These are phyloP conservation scores for Suillus bovinus DNA, from an alignment of 768 basidiomycete genomes.

Conservation along the genomic window DNA sequence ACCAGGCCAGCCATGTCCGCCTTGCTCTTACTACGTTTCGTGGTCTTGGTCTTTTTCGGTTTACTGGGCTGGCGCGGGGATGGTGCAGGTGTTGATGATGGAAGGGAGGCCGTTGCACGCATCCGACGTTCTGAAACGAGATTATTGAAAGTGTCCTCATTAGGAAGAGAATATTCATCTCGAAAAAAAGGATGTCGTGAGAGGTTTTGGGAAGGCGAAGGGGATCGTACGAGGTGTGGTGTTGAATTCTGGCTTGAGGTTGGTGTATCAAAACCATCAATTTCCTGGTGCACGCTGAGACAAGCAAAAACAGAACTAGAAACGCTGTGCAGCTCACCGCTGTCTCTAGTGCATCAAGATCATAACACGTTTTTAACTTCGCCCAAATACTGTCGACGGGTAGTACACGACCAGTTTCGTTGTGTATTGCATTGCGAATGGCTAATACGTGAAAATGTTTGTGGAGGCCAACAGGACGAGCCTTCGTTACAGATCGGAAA, in stretches of 20 bases:
- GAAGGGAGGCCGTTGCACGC: slow-evolving; percentile 57
- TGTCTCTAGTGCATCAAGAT: slow-evolving; percentile 72
- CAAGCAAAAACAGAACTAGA: slow-evolving; percentile 5
- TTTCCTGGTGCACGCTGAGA: slow-evolving; percentile 36
- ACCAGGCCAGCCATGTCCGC: slow-evolving; percentile 72
- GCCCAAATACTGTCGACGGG: slow-evolving; percentile 69
- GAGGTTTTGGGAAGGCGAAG: slow-evolving; percentile 70
- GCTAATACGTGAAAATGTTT: slow-evolving; percentile 80
- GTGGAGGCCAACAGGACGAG: slow-evolving; percentile 82
- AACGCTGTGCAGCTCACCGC: slow-evolving; percentile 47
- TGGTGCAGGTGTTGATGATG: slow-evolving; percentile 57
- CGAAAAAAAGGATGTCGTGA: slow-evolving; percentile 71
- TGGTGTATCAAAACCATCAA: slow-evolving; percentile 47
- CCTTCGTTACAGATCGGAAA: slow-evolving; percentile 79
- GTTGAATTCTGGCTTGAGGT: slow-evolving; percentile 40
- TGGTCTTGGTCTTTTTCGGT: slow-evolving; percentile 44
- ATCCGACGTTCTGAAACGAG: slow-evolving; percentile 64
- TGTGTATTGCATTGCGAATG: slow-evolving; percentile 69
- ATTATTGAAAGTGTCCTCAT: slow-evolving; percentile 58
- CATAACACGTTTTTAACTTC: slow-evolving; percentile 71
- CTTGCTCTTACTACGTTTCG: slow-evolving; percentile 44
- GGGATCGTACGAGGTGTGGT: slow-evolving; percentile 58
- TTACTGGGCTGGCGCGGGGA: slow-evolving; percentile 42
- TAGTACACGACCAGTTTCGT: slow-evolving; percentile 66
- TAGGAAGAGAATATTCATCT: slow-evolving; percentile 62